phyloP scores from a whole-genome alignment of 495 filamentous ascomycete species.

The Pseudotulostoma volvatum region DNA sequence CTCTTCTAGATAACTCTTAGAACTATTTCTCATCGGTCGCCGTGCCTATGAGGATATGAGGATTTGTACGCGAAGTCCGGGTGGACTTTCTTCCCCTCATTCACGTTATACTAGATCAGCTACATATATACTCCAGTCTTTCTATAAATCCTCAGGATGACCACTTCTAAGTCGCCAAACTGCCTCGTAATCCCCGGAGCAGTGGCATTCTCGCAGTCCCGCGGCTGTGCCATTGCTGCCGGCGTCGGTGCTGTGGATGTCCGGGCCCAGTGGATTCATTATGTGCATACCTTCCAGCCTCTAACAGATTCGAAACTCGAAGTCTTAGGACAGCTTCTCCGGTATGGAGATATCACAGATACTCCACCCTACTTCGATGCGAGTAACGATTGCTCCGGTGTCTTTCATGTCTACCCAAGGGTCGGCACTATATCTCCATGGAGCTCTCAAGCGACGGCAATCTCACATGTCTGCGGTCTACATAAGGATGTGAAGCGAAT shows the following conservation, averaged over 20 bases:
- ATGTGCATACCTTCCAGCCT: constrained; percentile 30
- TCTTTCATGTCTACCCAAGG: constrained; percentile 61
- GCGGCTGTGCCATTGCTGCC: constrained; percentile 30
- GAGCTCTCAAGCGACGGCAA: constrained; percentile 90
- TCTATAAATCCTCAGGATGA: constrained; percentile 23
- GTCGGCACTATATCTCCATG: constrained; percentile 82
- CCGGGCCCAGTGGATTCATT: constrained; percentile 50
- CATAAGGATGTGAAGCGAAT: constrained; percentile 58
- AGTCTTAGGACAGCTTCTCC: constrained; percentile 42
- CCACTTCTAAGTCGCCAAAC: constrained; percentile 15
- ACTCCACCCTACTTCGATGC: constrained; percentile 26
- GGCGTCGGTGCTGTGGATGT: constrained; percentile 39
- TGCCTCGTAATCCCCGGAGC: constrained; percentile 36
- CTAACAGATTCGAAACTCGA: constrained; percentile 27
- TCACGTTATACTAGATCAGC: no score
- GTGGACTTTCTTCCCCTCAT: no score
- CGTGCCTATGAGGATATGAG: no score
- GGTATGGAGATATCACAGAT: constrained; percentile 42
- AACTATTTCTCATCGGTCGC: no score
- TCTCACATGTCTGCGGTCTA: constrained; percentile 81
- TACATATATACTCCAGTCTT: no score
- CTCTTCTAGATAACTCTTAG: no score
- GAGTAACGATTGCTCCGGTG: constrained; percentile 27
- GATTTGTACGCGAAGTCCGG: no score
- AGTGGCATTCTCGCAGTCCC: constrained; percentile 37